These are phyloP conservation scores for baker's yeast (Saccharomyces cerevisiae) DNA, from an alignment of 805 yeast species.

Conservation along the genomic window DNA sequence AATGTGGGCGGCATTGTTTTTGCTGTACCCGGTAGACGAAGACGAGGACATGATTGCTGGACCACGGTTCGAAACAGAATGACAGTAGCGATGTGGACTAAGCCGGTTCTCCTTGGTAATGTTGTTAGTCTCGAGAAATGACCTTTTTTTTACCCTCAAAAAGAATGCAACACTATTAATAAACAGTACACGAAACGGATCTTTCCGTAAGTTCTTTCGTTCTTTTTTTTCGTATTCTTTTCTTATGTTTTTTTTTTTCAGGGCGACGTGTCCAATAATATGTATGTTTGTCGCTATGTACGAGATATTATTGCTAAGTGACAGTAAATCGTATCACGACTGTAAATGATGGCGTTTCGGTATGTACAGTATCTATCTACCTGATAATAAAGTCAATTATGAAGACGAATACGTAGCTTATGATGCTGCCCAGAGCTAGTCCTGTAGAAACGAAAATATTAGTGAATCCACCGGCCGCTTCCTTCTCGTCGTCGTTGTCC, in stretches of 20 bases:
- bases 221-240: not conserved
- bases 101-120: not conserved
- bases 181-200: not conserved
- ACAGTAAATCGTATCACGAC: not conserved
- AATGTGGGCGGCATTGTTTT: not conserved
- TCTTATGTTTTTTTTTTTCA: conserved; percentile 1
- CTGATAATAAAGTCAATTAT: conserved; percentile 6
- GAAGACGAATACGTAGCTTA: conserved; percentile 59
- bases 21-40: not conserved
- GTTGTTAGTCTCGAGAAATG: not conserved
- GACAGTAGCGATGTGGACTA: not conserved
- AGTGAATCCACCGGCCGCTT: conserved; percentile 93
- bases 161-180: not conserved
- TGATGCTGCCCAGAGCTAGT: conserved; percentile 66
- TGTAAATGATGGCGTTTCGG: not conserved
- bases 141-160: not conserved
- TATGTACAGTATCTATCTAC: not conserved
- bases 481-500: conserved; percentile 59
- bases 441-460: conserved; percentile 73
- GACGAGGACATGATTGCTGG: not conserved
- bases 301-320: too few species aligned
- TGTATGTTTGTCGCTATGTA: not conserved
- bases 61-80: not conserved
- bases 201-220: not conserved
- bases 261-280: conserved; percentile 4